Conservation (phyloP, 1,284 basidiomycete genomes). For the Ceratobasidium sp. region DNA sequence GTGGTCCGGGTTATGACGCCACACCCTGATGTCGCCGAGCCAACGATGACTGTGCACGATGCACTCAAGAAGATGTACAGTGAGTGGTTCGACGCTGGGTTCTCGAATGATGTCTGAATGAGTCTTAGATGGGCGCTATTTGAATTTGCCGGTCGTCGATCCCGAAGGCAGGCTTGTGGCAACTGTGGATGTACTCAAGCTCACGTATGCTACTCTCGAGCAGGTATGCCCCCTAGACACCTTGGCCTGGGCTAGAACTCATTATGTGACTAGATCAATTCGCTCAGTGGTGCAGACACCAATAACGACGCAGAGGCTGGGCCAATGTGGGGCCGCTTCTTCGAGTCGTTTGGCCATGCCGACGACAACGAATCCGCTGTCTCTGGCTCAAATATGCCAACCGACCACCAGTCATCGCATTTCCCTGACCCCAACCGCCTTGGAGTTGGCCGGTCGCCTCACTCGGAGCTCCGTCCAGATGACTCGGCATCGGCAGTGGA, state of each 20-base stretch:
- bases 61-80: slow-evolving; percentile 99
- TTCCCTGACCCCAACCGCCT: slow-evolving; percentile 45
- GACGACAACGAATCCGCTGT: slow-evolving; percentile 84
- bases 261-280: slow-evolving; percentile 74
- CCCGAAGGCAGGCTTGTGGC: slow-evolving; percentile 86
- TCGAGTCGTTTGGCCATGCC: slow-evolving; percentile 86
- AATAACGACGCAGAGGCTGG: slow-evolving; percentile 76
- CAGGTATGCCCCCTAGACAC: slow-evolving; percentile 67
- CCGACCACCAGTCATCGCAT: slow-evolving; percentile 62
- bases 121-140: slow-evolving; percentile 87
- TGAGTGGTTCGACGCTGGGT: slow-evolving; percentile 52
- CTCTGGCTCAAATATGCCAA: slow-evolving; percentile 79
- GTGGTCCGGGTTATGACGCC: slow-evolving; percentile 99
- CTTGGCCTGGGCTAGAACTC: background rate
- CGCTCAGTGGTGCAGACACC: slow-evolving; percentile 71
- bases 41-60: slow-evolving; percentile 91
- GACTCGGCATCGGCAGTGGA: slow-evolving; percentile 89
- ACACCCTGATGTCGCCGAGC: slow-evolving; percentile 95
- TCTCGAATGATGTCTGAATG: slow-evolving; percentile 37
- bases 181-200: slow-evolving; percentile 97
- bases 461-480: slow-evolving; percentile 89
- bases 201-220: slow-evolving; percentile 98
- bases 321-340: slow-evolving; percentile 99
- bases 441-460: slow-evolving; percentile 62
- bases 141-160: slow-evolving; percentile 97